Conservation (phyloP, 306 rosid species). For the Alnus glutinosa region DNA sequence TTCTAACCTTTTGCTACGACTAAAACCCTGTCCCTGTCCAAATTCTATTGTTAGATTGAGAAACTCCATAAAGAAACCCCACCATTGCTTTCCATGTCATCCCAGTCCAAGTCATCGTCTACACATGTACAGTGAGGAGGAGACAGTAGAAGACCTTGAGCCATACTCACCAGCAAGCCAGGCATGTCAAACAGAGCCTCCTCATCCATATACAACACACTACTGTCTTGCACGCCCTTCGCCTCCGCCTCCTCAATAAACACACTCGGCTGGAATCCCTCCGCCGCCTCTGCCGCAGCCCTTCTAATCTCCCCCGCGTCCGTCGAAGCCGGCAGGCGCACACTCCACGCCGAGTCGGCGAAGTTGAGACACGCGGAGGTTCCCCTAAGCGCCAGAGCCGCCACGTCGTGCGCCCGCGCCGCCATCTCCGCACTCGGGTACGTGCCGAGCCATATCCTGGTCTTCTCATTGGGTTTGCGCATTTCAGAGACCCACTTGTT, state of each 20-base stretch:
- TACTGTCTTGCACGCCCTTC: background rate
- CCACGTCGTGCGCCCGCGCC: constrained; percentile 88
- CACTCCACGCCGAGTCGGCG: constrained; percentile 63
- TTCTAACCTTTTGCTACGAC: constrained; percentile 37
- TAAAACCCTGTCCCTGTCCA: background rate
- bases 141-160: constrained; percentile 57
- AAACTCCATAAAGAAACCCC: constrained; percentile 59
- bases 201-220: constrained; percentile 27
- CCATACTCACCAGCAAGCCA: constrained; percentile 43
- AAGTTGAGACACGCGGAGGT: constrained; percentile 75
- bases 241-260: constrained; percentile 22
- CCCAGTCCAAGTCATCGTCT: background rate
- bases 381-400: constrained; percentile 58
- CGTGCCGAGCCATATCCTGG: constrained; percentile 85
- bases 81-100: constrained; percentile 26
- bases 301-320: constrained; percentile 49
- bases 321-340: constrained; percentile 42
- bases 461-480: constrained; percentile 62
- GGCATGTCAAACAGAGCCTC: constrained; percentile 39
- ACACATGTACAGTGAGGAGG: constrained; percentile 26
- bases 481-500: constrained; percentile 91
- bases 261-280: constrained; percentile 26
- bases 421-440: constrained; percentile 81
- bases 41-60: background rate
- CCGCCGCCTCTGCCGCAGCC: constrained; percentile 66